These are phyloP conservation scores for Rhodosporidiobolus odoratus DNA, from an alignment of 768 basidiomycete species.

Conservation along the genomic window DNA sequence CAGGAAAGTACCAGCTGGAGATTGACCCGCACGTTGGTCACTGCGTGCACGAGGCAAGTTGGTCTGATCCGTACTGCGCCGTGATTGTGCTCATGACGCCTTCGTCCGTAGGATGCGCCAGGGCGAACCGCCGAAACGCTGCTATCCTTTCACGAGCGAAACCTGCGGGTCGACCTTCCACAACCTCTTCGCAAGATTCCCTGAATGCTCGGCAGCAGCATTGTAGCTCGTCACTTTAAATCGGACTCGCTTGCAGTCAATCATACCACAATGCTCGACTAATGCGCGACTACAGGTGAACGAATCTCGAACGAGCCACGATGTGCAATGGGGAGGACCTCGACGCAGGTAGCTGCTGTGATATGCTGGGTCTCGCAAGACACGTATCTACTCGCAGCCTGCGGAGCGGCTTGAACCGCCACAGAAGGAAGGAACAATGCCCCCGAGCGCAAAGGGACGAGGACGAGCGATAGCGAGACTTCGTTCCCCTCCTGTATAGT, in stretches of 20 bases:
- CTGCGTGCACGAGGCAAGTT: slow-evolving; percentile 78
- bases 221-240: too few relatives aligned
- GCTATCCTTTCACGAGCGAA: slow-evolving; percentile 84
- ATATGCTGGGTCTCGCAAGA: slow-evolving; percentile 68
- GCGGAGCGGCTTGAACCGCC: slow-evolving; percentile 57
- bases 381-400: slow-evolving; percentile 51
- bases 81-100: too few relatives aligned
- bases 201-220: too few relatives aligned
- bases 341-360: slow-evolving; percentile 73
- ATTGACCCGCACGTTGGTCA: slow-evolving; percentile 85
- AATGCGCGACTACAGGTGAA: neutral
- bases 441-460: slow-evolving; percentile 84
- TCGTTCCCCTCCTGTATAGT: slow-evolving; percentile 58
- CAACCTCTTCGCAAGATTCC: too few relatives aligned
- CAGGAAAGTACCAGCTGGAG: slow-evolving; percentile 82
- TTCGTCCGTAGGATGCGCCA: slow-evolving; percentile 84
- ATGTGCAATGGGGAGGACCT: slow-evolving; percentile 74
- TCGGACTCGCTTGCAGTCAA: too few relatives aligned
- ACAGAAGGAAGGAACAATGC: slow-evolving; percentile 71
- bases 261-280: too few relatives aligned
- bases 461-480: slow-evolving; percentile 60
- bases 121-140: slow-evolving; percentile 69
- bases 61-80: too few relatives aligned
- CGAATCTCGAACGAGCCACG: slow-evolving; percentile 63
- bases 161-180: slow-evolving; percentile 67